Conservation (phyloP, 2,329 filamentous ascomycete species). For the Xylaria polymorpha region DNA sequence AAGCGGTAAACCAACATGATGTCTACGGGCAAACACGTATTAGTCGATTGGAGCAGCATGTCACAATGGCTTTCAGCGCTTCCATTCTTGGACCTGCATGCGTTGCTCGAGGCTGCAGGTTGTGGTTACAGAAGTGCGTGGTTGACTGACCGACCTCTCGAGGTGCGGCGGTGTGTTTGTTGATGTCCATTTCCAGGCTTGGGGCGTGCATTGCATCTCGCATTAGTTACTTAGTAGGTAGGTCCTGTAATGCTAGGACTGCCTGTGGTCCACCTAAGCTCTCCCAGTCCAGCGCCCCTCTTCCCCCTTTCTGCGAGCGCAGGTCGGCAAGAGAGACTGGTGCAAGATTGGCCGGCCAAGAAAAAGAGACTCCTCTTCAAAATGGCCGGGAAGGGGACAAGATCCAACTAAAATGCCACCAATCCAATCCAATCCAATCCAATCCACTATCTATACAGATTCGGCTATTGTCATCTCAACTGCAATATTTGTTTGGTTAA, state of each 20-base stretch:
- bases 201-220: constrained; percentile 29
- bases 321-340: constrained; percentile 5
- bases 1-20: not conserved
- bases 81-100: constrained; percentile 21
- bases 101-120: constrained; percentile 19
- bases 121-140: constrained; percentile 22
- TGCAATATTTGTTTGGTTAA: constrained; percentile 26
- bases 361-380: constrained; percentile 3
- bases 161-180: constrained; percentile 34
- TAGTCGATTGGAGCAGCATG: not conserved
- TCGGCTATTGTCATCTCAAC: constrained; percentile 19
- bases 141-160: constrained; percentile 24
- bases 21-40: constrained; percentile 14
- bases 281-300: constrained; percentile 2
- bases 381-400: constrained; percentile 21
- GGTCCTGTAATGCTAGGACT: too few relatives aligned
- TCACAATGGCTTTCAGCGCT: constrained; percentile 8
- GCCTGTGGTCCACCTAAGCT: not conserved
- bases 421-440: not conserved
- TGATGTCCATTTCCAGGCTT: constrained; percentile 25
- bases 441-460: not conserved
- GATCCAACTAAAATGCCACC: constrained; percentile 13
- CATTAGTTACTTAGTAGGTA: constrained; percentile 11
- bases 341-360: constrained; percentile 27
- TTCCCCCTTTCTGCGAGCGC: constrained; percentile 24